These are phyloP conservation scores for Lentinula boryana DNA, from an alignment of 768 basidiomycete genomes.

Conservation along the genomic window DNA sequence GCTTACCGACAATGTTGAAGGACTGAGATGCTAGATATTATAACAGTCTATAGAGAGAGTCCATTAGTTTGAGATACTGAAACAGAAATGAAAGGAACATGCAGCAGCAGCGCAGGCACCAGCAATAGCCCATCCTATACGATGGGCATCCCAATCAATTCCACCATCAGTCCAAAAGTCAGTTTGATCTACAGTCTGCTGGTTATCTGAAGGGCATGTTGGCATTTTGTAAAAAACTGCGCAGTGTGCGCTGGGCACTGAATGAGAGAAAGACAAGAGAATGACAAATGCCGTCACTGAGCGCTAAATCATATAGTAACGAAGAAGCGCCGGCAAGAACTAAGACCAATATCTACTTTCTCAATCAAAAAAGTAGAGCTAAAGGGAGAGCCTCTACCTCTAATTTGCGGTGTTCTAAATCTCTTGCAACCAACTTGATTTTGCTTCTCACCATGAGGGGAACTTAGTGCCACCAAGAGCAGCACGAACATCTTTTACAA, in stretches of 20 bases:
- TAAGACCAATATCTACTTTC: no score
- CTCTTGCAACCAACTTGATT: no score
- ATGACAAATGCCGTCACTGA: no score
- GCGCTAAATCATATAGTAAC: no score
- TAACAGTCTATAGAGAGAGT: conserved; percentile 38
- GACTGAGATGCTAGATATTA: conserved; percentile 54
- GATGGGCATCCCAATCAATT: conserved; percentile 47
- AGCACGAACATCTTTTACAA: no score
- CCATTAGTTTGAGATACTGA: background rate
- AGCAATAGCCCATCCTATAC: conserved; percentile 59
- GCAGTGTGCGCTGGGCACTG: background rate
- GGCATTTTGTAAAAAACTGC: conserved; percentile 1
- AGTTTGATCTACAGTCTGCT: conserved; percentile 42
- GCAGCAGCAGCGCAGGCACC: conserved; percentile 48
- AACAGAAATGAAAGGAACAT: conserved; percentile 15
- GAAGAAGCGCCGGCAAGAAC: no score
- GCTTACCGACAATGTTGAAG: conserved; percentile 59
- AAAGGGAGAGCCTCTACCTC: no score
- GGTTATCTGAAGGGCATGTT: conserved; percentile 50
- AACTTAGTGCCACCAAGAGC: no score
- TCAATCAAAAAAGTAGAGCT: no score
- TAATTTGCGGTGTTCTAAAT: no score
- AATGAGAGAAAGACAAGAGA: background rate
- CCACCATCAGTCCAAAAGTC: conserved; percentile 46
- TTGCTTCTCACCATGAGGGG: no score